Conservation (phyloP, 2,329 filamentous ascomycete species). For the Pseudocercospora cruenta region DNA sequence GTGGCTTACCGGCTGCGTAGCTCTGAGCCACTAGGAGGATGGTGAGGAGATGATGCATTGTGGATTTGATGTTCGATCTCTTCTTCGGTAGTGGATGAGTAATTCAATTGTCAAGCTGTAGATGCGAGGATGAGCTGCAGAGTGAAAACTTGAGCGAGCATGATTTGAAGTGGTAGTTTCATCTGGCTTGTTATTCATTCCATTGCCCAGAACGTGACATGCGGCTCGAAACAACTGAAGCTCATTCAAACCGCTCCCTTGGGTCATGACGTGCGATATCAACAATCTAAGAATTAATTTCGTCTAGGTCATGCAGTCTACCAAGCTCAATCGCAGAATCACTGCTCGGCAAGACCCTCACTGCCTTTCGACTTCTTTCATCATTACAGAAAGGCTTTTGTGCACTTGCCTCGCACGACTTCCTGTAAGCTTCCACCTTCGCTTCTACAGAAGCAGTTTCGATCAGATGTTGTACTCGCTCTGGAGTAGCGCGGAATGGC, state of each 20-base stretch:
- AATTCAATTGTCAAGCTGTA: too few relatives aligned
- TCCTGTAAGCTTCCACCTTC: constrained; percentile 21
- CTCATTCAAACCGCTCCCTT: too few relatives aligned
- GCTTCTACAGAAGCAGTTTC: constrained; percentile 22
- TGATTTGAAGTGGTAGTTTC: too few relatives aligned
- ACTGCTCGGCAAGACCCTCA: not conserved
- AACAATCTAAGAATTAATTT: too few relatives aligned
- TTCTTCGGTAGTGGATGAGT: too few relatives aligned
- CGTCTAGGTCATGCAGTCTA: not conserved
- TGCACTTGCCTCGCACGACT: constrained; percentile 21
- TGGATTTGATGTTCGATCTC: not conserved
- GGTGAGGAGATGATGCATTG: not conserved
- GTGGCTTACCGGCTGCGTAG: not conserved
- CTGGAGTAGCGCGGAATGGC: constrained; percentile 36
- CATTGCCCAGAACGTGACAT: too few relatives aligned
- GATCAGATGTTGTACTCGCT: constrained; percentile 32
- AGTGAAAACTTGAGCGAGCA: too few relatives aligned
- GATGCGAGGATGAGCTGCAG: too few relatives aligned
- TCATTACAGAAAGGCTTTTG: constrained; percentile 26
- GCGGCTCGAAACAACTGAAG: too few relatives aligned
- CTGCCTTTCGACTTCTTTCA: constrained; percentile 12
- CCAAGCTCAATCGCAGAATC: constrained; percentile 1
- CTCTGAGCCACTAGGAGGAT: not conserved
- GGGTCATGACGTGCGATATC: too few relatives aligned
- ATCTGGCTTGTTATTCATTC: too few relatives aligned